These are phyloP conservation scores for Chrysanthemum makinoi DNA, from an alignment of 129 eudicot species.

Conservation along the genomic window DNA sequence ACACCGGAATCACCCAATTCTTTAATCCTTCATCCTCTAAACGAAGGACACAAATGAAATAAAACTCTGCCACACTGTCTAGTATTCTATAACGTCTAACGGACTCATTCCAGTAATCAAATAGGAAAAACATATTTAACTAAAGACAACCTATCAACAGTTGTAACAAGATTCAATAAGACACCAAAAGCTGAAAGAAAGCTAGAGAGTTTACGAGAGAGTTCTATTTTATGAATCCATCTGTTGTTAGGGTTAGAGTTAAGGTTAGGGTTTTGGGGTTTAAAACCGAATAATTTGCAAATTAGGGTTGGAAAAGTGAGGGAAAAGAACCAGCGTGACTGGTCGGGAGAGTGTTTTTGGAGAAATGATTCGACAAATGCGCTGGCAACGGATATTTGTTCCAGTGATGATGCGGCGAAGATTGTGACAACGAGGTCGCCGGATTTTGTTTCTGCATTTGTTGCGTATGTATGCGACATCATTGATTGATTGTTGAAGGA, in stretches of 20 bases:
- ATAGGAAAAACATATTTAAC: constrained; percentile 77
- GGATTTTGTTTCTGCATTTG: constrained; percentile 72
- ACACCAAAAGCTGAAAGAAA: constrained; percentile 70
- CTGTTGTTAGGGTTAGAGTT: too few relatives aligned
- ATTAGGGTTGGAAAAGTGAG: constrained; percentile 40
- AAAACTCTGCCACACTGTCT: constrained; percentile 35
- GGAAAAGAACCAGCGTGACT: neutral
- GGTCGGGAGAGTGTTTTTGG: neutral
- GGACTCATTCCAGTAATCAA: constrained; percentile 76
- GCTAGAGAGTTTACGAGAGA: constrained; percentile 43
- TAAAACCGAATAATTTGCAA: constrained; percentile 72
- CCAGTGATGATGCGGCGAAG: constrained; percentile 56
- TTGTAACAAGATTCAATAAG: constrained; percentile 52
- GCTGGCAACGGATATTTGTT: constrained; percentile 54
- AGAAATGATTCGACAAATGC: neutral
- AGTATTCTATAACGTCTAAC: constrained; percentile 52
- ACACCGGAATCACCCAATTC: constrained; percentile 86
- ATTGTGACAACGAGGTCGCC: constrained; percentile 62
- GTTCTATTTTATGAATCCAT: constrained; percentile 59
- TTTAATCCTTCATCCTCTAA: constrained; percentile 51
- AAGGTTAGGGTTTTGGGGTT: constrained; percentile 31
- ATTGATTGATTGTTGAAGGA: constrained; percentile 9
- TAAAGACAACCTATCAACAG: constrained; percentile 76
- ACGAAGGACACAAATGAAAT: constrained; percentile 59
- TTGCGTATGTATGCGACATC: constrained; percentile 63